Percentiles rank a stretch among this genome's conserved stretches.
These are phyloP conservation scores for Glycine latifolia DNA, from an alignment of 306 rosid genomes.

Conservation along the genomic window DNA sequence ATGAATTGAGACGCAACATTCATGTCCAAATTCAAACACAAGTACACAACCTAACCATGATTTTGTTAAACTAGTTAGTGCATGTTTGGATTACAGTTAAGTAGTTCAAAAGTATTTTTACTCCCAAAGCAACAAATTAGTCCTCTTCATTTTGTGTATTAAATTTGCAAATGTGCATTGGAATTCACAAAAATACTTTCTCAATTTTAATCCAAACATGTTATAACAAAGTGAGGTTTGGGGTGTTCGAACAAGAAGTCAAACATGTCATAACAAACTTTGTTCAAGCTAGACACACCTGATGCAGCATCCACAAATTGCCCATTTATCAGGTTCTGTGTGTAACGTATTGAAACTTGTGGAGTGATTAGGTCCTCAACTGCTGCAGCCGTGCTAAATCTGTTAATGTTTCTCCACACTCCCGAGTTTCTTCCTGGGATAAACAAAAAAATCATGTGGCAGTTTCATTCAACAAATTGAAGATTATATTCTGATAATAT, in stretches of 20 bases:
- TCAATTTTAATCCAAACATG: background rate
- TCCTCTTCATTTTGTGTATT: background rate
- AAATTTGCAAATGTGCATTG: background rate
- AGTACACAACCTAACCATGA: too few species aligned
- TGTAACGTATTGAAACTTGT: constrained; percentile 64
- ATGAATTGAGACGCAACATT: background rate
- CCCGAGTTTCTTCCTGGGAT: constrained; percentile 62
- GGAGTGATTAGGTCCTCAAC: constrained; percentile 75
- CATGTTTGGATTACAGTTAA: background rate
- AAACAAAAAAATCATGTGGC: constrained; percentile 22
- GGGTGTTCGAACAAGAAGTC: background rate
- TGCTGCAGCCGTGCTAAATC: constrained; percentile 72
- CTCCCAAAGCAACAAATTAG: background rate
- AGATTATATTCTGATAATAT: background rate
- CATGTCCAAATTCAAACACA: background rate
- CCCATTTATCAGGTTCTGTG: constrained; percentile 83
- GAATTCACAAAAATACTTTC: background rate
- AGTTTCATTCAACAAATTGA: background rate
- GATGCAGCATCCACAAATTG: constrained; percentile 86
- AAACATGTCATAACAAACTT: background rate
- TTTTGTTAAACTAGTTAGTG: background rate
- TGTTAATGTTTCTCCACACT: constrained; percentile 43
- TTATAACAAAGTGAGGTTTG: too few species aligned
- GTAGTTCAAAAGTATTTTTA: background rate
- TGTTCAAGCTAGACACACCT: constrained; percentile 52